Conservation (phyloP, 2,329 filamentous ascomycete species). For the Aspergillus novoparasiticus region DNA sequence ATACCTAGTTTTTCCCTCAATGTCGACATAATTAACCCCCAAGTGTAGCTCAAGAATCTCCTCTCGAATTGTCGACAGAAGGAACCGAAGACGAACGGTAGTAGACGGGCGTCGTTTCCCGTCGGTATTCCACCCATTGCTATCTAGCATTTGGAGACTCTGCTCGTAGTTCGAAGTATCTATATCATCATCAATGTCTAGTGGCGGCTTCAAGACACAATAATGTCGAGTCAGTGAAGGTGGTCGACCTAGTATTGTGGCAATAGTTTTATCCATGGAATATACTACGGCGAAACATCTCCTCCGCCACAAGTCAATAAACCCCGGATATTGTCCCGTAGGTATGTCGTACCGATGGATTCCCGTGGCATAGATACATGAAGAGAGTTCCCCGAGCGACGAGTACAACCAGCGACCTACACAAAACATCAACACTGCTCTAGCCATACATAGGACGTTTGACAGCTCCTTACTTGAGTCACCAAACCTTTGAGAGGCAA, state of each 20-base stretch:
- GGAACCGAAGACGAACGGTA: neutral
- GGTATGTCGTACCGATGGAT: neutral
- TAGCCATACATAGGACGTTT: neutral
- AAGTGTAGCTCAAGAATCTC: conserved; percentile 6
- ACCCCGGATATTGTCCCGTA: neutral
- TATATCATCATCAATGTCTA: conserved; percentile 6
- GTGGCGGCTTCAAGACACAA: conserved; percentile 5
- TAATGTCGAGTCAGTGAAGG: conserved; percentile 5
- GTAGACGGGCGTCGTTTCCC: neutral
- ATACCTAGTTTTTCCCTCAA: neutral
- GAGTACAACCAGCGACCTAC: neutral
- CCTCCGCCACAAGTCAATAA: conserved; percentile 5
- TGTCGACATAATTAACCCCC: neutral
- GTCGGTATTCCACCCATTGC: conserved; percentile 4
- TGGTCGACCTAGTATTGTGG: conserved; percentile 5
- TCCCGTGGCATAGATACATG: neutral
- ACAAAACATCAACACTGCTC: neutral
- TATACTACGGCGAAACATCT: conserved; percentile 2
- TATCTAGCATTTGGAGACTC: neutral
- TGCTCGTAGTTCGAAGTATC: neutral
- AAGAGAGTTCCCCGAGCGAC: neutral
- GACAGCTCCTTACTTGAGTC: conserved; percentile 2
- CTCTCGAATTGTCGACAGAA: conserved; percentile 5
- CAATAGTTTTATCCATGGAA: conserved; percentile 6
- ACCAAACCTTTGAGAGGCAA: conserved; percentile 1